Base-by-base conservation (phyloP, 345 rosid genomes). In the Citrus unshiu region DNA sequence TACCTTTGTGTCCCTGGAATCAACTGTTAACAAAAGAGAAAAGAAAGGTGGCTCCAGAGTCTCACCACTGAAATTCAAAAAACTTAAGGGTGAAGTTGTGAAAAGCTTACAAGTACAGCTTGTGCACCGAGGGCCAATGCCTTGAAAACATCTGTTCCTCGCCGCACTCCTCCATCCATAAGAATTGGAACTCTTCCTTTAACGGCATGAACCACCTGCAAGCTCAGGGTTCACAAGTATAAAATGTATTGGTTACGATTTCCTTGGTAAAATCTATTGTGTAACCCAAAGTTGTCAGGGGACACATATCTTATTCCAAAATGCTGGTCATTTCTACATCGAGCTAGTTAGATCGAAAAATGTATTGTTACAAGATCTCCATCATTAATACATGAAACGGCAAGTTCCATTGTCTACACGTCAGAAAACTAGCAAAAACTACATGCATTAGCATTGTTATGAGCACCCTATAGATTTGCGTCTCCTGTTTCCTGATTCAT, bases 141-240 rank as follows among this genome's bases (percentile, higher is more conserved):
- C 84, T 93, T 93, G 89, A 95, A 92, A 81, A 95, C 84, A 76
- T 95, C 95, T 0, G 97, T 93, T 74, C 97, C 99, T 64, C 93
- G 83, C 80, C 94, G 78, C 43, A 93, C 84, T 80, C 98, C 98
- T 76, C 98, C 98, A 83, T 95, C 96, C 43, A 93, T 43, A 27
- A 93, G 85, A 58, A 95, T 95, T 0, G 96, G 98, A 80, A 93
- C 74, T 77, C 83, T 91, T 66, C 98, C 93, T 82, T 82, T 76
- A 34, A 93, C 93, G 27, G 88, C 95, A 1, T 83, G 86, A 76
- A 91, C 97, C 78, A 95, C 86, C 98, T 93, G 85, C 78, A 83
- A 54, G 57, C 67, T 68, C 79, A 64, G 30, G 25, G 27, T 61
- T 24, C 35, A 66, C 32, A 30, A 54, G 49, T 35, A 63, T 46